Percentiles rank a stretch among this genome's conserved stretches.
These are phyloP conservation scores for Malassezia pachydermatis DNA, from an alignment of 1,284 basidiomycete species.

Conservation along the genomic window DNA sequence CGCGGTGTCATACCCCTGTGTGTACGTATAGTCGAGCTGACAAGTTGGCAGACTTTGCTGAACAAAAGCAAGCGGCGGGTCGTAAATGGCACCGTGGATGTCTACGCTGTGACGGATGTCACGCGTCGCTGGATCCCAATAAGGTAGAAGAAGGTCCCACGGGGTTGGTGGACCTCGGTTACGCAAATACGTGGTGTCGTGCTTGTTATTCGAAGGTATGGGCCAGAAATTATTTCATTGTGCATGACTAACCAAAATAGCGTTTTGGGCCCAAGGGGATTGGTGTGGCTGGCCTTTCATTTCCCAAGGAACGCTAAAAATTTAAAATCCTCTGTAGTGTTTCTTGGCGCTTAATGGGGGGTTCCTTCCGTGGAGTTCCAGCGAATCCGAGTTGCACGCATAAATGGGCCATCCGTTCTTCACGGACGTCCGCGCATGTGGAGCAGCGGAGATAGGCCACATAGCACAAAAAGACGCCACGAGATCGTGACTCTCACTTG, in stretches of 20 bases:
- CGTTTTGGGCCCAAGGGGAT: constrained; percentile 24
- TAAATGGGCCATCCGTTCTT: too few species aligned
- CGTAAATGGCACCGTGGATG: constrained; percentile 43
- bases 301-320: constrained; percentile 2
- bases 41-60: constrained; percentile 36
- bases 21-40: constrained; percentile 20
- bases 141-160: constrained; percentile 40
- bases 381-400: too few species aligned
- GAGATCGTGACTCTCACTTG: too few species aligned
- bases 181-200: constrained; percentile 38
- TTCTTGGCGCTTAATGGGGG: background rate
- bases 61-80: constrained; percentile 38
- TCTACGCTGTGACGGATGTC: constrained; percentile 42
- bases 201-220: constrained; percentile 40
- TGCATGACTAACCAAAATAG: constrained; percentile 2
- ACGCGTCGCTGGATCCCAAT: constrained; percentile 34
- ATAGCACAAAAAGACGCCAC: too few species aligned
- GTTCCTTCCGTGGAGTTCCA: too few species aligned
- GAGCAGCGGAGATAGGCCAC: too few species aligned
- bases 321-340: background rate
- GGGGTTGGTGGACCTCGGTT: constrained; percentile 6
- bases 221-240: background rate
- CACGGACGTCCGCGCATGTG: too few species aligned
- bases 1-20: constrained; percentile 33
- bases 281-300: constrained; percentile 21